Evolutionary conservation across 495 filamentous ascomycete species (phyloP), one percentile per base, ranked within the genome.

Genomic region (Penicillium odoratum): DNA sequence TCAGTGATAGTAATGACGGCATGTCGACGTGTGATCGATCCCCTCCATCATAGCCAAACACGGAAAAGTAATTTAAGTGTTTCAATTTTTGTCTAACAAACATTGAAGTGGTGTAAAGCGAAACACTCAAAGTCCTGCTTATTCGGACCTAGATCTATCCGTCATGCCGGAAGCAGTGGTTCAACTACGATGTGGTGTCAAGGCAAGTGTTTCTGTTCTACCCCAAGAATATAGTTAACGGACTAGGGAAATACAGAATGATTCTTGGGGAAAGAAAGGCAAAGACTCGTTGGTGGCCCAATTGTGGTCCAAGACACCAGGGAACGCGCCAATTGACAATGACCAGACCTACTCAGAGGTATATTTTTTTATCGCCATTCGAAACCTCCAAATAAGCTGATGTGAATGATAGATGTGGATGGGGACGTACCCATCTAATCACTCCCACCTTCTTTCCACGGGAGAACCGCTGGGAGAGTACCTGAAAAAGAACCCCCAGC

Each of bases 341-440:
- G 60, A 66, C n/a, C 62, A 82, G 53, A 60, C 63, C 3, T 81
- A 82, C 57, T 78, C 79, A 0, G 80, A 82, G 65, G 75, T 75
- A 42, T 25, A 60, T 34, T n/a, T 3, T 16, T 4, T 16, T 13
- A 11, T 36, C 5, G 21, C 13, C 42, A 11, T 25, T 49, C 28
- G 21, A 21, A 21, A 21, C 21, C 21, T 21, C 34, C 21, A 7
- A 10, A 7, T 16, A 7, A 40, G 6, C 38, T 40, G 16, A 51
- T 31, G 18, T 16, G 9, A 3, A 16, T 44, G 5, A 43, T 7
- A 87, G 76, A 88, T 91, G 79, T 92, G 89, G 90, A 86, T 93
- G 76, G 89, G 89, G 4, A 90, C 90, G 40, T 91, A 93, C 58
- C 89, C 89, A 0, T 83, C 81, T 18, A 84, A 85, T 38, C 89